phyloP scores from a whole-genome alignment of 192 early-diverging fungal species.

The Coemansia javaensis region DNA sequence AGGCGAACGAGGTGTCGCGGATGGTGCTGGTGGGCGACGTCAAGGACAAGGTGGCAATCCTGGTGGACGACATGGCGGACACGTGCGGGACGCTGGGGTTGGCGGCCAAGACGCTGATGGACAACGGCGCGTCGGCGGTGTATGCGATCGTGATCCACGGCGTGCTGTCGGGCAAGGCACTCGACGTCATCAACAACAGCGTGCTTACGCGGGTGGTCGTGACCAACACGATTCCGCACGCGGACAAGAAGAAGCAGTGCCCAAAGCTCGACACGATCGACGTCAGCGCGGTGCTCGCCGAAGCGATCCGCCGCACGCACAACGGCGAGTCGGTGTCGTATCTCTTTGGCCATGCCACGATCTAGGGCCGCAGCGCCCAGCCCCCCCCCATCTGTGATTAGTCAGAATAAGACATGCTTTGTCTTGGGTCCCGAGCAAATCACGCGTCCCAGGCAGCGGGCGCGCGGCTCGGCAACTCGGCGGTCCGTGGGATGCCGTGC shows the following conservation, averaged over 20 bases:
- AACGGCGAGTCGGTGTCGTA: conserved; percentile 68
- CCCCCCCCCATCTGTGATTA: too few relatives aligned
- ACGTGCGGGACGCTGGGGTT: conserved; percentile 86
- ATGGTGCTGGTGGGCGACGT: conserved; percentile 98
- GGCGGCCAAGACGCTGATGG: conserved; percentile 82
- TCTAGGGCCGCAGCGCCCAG: conserved; percentile 1
- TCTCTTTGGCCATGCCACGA: conserved; percentile 50
- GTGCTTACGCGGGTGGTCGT: conserved; percentile 71
- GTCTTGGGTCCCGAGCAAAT: too few relatives aligned
- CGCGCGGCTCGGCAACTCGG: too few relatives aligned
- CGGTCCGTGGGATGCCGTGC: too few relatives aligned
- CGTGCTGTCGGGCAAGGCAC: conserved; percentile 87
- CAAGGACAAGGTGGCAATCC: conserved; percentile 78
- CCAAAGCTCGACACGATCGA: conserved; percentile 79
- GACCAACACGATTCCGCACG: conserved; percentile 79
- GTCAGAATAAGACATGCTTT: background rate
- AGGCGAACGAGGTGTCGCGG: conserved; percentile 80
- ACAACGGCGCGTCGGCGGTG: conserved; percentile 88
- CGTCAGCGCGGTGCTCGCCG: conserved; percentile 72
- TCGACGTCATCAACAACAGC: conserved; percentile 78
- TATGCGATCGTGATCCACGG: conserved; percentile 96
- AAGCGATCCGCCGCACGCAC: conserved; percentile 69
- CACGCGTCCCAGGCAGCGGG: too few relatives aligned
- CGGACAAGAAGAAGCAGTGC: conserved; percentile 71
- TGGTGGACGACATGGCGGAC: conserved; percentile 98